Base-by-base conservation (phyloP, 1,139 yeast species). In the Williopsis jadinii region DNA sequence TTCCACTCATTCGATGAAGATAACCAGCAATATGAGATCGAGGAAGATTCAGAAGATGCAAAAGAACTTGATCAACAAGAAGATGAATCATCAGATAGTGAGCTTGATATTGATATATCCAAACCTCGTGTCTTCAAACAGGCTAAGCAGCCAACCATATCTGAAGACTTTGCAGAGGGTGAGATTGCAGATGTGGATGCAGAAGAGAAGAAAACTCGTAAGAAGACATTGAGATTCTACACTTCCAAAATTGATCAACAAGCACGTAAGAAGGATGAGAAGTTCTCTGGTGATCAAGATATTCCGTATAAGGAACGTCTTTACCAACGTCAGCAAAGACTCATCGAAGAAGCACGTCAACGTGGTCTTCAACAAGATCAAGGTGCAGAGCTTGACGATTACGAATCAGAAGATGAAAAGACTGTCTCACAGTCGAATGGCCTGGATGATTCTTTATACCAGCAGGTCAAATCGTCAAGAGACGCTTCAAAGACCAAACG, bases 211-310 rank as follows among this genome's bases (percentile, higher is more conserved):
- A 75, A 73, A 43, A 77, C 80, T 35, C 81, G 95, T 56, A 86
- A 84, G 68, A 81, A 79, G 62, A 77, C 95, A 1, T 76, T 92
- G 54, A 80, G 97, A 53, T 94, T 92, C 79, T 92, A 92, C 71
- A 92, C 98, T 2, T 85, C 97, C 46, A 92, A 90, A 66, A 90
- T 92, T 62, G 97, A 88, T 61, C 90, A 85, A 63, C 84, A 85
- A 39, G 78, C 75, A 34, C 73, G 75, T 49, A 78, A 77, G 59
- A 74, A 72, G 47, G 65, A 61, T 32, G 83, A 78, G 47, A 72
- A 67, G 50, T 77, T 65, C 51, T 74, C 84, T 35, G 98, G 97
- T 51, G 98, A 92, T 60, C 73, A 75, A 49, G 98, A 92, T 63
- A 67, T 92, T 44, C 97, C 97, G n/a, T 90, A 92, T 62, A 80